These are phyloP conservation scores for Conticribra weissflogii DNA, from an alignment of 108 stramenopile species.

Conservation along the genomic window DNA sequence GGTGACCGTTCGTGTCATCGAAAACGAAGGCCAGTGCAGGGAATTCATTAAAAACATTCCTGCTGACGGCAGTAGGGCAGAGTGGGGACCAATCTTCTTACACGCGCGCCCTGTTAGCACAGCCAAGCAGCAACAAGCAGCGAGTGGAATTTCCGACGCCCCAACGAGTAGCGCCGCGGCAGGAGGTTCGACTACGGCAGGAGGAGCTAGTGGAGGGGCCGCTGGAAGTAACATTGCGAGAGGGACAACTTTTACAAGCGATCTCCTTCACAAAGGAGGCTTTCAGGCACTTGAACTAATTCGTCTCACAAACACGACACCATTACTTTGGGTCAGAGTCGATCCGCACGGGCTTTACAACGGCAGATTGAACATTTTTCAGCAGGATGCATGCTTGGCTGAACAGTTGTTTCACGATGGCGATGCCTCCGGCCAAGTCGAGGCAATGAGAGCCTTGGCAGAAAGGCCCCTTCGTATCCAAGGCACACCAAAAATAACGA, in stretches of 20 bases:
- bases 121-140: constrained; percentile 69
- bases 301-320: constrained; percentile 83
- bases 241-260: constrained; percentile 66
- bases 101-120: constrained; percentile 83
- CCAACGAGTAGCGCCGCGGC: constrained; percentile 6
- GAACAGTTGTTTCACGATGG: constrained; percentile 90
- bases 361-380: constrained; percentile 74
- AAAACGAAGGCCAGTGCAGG: constrained; percentile 77
- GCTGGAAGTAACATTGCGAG: constrained; percentile 37
- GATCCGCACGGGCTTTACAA: constrained; percentile 84
- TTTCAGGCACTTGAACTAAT: constrained; percentile 89
- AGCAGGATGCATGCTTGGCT: constrained; percentile 86
- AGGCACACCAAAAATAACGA: constrained; percentile 70
- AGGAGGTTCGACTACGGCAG: constrained; percentile 11
- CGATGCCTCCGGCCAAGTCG: constrained; percentile 82
- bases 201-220: constrained; percentile 10
- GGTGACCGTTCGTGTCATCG: constrained; percentile 82
- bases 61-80: constrained; percentile 78
- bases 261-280: constrained; percentile 72
- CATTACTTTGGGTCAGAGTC: constrained; percentile 84
- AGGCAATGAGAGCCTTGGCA: constrained; percentile 77
- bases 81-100: constrained; percentile 81
- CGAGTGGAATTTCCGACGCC: constrained; percentile 51
- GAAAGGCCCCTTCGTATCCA: constrained; percentile 86
- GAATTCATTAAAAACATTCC: constrained; percentile 71